phyloP scores from a whole-genome alignment of 2,329 filamentous ascomycete genomes.

The Stachybotrys chlorohalonatus region DNA sequence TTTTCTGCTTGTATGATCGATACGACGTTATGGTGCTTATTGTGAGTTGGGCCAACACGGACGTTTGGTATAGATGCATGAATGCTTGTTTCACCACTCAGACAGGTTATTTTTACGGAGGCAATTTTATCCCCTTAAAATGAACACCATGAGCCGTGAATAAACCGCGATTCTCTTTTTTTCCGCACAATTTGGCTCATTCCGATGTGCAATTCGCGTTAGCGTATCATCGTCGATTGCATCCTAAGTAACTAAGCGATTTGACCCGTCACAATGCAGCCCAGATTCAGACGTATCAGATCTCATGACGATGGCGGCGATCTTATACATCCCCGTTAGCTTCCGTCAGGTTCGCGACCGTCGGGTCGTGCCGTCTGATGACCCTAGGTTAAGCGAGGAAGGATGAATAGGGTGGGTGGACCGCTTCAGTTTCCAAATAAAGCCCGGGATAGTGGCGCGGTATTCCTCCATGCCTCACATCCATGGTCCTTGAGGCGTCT shows the following conservation, averaged over 20 bases:
- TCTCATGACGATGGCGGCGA: not conserved
- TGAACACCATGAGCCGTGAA: too few species aligned
- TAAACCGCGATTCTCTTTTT: too few species aligned
- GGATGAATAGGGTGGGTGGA: not conserved
- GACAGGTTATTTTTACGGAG: too few species aligned
- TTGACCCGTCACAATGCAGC: too few species aligned
- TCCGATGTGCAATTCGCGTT: too few species aligned
- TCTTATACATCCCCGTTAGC: not conserved
- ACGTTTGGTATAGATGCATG: not conserved
- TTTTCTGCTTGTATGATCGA: not conserved
- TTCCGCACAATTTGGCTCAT: too few species aligned
- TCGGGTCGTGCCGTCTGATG: not conserved
- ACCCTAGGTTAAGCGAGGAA: not conserved
- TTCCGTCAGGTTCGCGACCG: not conserved
- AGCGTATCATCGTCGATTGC: too few species aligned
- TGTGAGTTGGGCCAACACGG: not conserved
- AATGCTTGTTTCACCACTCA: too few species aligned
- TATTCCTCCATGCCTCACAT: too few species aligned
- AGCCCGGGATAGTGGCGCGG: not conserved
- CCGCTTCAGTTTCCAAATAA: not conserved
- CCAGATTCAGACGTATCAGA: not conserved
- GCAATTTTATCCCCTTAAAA: too few species aligned
- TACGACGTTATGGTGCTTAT: not conserved
- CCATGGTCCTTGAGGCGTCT: too few species aligned
- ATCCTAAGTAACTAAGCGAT: too few species aligned